Evolutionary conservation across 345 rosid species (phyloP).

Genomic region (Ceriops zippeliana): DNA sequence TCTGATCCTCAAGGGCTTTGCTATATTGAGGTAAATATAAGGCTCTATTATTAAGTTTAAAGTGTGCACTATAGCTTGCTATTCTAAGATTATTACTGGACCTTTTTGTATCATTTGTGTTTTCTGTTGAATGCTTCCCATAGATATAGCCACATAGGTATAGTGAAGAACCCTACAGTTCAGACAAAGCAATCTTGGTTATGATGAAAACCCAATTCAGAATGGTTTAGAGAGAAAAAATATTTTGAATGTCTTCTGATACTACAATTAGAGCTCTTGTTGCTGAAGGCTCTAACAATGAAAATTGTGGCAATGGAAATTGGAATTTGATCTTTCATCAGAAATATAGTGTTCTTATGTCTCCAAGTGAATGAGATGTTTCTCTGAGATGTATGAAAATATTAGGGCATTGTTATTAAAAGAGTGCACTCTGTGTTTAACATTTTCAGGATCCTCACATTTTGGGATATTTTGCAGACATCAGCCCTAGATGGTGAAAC

Average conservation of each 20-base stretch:
- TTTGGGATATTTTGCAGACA: conserved; percentile 54
- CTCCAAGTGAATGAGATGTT: not conserved
- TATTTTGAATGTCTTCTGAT: too few relatives aligned
- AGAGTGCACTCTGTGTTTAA: not conserved
- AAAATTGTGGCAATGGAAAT: not conserved
- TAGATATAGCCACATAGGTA: too few relatives aligned
- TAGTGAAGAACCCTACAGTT: too few relatives aligned
- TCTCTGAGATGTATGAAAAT: conserved; percentile 1
- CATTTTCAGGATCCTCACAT: conserved; percentile 22
- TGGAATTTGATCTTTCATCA: not conserved
- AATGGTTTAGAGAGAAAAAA: too few relatives aligned
- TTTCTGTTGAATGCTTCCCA: too few relatives aligned
- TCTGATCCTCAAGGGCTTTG: conserved; percentile 93
- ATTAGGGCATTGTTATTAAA: not conserved
- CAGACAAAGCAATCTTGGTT: too few relatives aligned
- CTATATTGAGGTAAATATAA: conserved; percentile 68
- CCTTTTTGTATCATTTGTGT: not conserved
- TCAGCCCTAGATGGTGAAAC: conserved; percentile 97
- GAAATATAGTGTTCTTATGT: not conserved
- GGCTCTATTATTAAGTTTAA: not conserved
- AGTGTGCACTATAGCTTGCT: not conserved
- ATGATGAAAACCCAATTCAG: too few relatives aligned
- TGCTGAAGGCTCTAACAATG: too few relatives aligned
- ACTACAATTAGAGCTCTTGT: too few relatives aligned
- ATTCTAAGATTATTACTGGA: not conserved